Conservation (phyloP, 345 rosid genomes). For the Ceriops zippeliana region DNA sequence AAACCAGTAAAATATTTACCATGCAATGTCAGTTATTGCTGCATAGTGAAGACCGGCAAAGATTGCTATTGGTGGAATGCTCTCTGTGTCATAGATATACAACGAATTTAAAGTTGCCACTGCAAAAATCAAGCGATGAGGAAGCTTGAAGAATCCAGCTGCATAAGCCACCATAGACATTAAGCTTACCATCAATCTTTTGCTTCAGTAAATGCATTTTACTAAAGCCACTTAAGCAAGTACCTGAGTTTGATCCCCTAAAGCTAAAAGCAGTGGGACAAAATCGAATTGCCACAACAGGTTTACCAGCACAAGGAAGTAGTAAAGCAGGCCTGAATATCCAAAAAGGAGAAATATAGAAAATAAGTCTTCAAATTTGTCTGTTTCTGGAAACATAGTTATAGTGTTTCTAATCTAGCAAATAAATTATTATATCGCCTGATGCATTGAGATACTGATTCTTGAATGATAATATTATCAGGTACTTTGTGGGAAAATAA, state of each 20-base stretch:
- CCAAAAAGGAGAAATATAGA: slow-evolving; percentile 9
- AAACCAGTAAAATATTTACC: slow-evolving; percentile 38
- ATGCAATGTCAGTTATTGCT: slow-evolving; percentile 82
- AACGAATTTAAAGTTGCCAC: slow-evolving; percentile 85
- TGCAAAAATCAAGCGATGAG: slow-evolving; percentile 84
- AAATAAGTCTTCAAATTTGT: neutral
- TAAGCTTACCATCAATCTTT: slow-evolving; percentile 7
- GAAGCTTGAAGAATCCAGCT: slow-evolving; percentile 87
- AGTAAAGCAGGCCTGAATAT: slow-evolving; percentile 69
- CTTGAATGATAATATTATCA: too few species aligned
- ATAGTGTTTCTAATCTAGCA: neutral
- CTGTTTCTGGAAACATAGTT: neutral
- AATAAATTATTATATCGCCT: neutral
- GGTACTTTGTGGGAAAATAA: too few species aligned
- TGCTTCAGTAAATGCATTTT: neutral
- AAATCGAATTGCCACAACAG: slow-evolving; percentile 87
- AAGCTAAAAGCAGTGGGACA: slow-evolving; percentile 68
- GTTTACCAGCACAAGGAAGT: slow-evolving; percentile 90
- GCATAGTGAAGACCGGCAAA: slow-evolving; percentile 95
- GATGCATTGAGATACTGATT: neutral
- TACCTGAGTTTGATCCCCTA: slow-evolving; percentile 64
- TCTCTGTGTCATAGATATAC: slow-evolving; percentile 85
- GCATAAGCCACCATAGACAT: slow-evolving; percentile 27
- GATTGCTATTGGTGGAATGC: slow-evolving; percentile 62
- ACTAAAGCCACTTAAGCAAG: neutral